Base-by-base conservation (phyloP, 306 rosid species). In the Fragaria ananassa region DNA sequence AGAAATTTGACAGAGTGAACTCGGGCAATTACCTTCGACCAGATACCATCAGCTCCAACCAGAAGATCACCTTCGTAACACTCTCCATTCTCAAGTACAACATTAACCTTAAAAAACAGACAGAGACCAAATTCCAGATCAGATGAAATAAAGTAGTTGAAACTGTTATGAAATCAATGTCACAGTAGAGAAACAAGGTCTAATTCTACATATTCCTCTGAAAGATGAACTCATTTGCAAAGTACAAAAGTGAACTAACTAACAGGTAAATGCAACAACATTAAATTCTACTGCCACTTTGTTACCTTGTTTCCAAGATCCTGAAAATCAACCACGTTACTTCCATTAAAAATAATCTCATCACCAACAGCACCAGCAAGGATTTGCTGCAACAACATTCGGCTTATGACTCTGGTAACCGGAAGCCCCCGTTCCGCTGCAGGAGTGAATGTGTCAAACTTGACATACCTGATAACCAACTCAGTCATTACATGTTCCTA, bases 401-500 rank as follows among this genome's bases (percentile, higher is more conserved):
- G 81, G 79, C 97, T 96, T 76, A 96, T 92, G 62, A 96, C 97
- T 84, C 99, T 88, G 10, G 99, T 96, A 78, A 96, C 97, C 3
- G 99, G 99, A 81, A 96, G 90, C 51, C 99, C 99, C 1, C 93
- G 92, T 78, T 96, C 99, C 27, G 23, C 97, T 76, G 99, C 99
- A 76, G 99, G 98, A 75, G 93, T 91, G 98, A 92, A 96, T 47
- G 98, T 96, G 85, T 96, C 99, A 88, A 96, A 92, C 89, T 96
- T 96, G 86, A 91, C 81, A 87, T 96, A 96, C 99, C 99, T 96
- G 87, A 81, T 76, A 74, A 80, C 80, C 82, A 90, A 81, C 81
- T 75, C 72, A 45, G 79, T 91, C 61, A 88, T 76, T 74, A 77
- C 71, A 80, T 47, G 61, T 74, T 49, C 56, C 69, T 41, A 66